Percentiles rank a stretch among this genome's conserved stretches.
Conservation (phyloP, 371 early-diverging fungal species). For the Rhizopus sp. region DNA sequence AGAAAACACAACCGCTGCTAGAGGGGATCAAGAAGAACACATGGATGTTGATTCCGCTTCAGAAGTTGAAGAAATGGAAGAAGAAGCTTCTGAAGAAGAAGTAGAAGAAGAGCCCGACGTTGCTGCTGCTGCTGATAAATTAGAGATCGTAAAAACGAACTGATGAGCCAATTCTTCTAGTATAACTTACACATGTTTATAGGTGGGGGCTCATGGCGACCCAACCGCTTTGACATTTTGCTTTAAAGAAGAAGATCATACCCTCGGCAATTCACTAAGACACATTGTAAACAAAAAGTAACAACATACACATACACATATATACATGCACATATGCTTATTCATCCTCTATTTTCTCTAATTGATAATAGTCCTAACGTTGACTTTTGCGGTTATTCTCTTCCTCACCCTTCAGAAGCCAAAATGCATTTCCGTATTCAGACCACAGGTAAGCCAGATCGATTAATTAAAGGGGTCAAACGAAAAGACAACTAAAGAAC, state of each 20-base stretch:
- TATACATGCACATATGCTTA: too few relatives aligned
- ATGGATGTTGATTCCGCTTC: constrained; percentile 27
- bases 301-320: neutral
- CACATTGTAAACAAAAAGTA: constrained; percentile 94
- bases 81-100: constrained; percentile 32
- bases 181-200: neutral
- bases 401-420: constrained; percentile 99
- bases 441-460: constrained; percentile 62
- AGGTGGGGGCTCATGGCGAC: constrained; percentile 66
- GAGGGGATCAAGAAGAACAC: constrained; percentile 15
- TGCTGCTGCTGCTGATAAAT: constrained; percentile 45
- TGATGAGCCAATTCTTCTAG: neutral
- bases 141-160: constrained; percentile 51
- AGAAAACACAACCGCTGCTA: constrained; percentile 11
- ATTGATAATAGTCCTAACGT: constrained; percentile 70
- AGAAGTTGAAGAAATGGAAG: constrained; percentile 28
- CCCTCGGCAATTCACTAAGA: constrained; percentile 92
- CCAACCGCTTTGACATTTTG: constrained; percentile 81
- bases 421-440: constrained; percentile 95
- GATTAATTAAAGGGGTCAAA: too few relatives aligned
- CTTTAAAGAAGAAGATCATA: constrained; percentile 95
- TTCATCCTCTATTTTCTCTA: too few relatives aligned
- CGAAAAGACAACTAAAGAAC: neutral
- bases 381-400: constrained; percentile 97
- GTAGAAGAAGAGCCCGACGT: constrained; percentile 38